Base-by-base conservation (phyloP, 495 filamentous ascomycete species). In the Penicillium goetzii region DNA sequence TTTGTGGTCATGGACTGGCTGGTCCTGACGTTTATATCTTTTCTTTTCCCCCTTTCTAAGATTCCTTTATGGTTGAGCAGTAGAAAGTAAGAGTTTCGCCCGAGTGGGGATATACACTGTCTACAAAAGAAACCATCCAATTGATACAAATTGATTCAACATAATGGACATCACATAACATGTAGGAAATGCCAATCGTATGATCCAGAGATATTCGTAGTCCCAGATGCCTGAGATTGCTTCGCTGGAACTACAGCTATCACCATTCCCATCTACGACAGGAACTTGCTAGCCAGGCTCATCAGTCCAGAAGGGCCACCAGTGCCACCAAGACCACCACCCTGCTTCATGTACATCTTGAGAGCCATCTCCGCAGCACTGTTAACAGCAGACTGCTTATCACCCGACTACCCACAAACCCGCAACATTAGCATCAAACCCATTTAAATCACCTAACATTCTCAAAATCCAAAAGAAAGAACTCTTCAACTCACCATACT, bases 311-410 rank as follows among this genome's bases (percentile, higher is more conserved):
- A 59, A 30, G 77, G 71, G 45, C 82, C 80, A 26, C 83, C 81
- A 50, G 78, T 78, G 0, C 80, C 78, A 26, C 77, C 75, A 23
- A 75, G 68, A 58, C 82, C 80, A 69, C 82, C 80, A 62, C 82
- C 80, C 64, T 84, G 68, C 78, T 88, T 86, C 78, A 88, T 75
- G 66, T 88, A 90, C 84, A 90, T 85, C 82, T 90, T 89, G 59
- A 89, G 64, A 14, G 88, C 88, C 79, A 86, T 84, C 76, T 89
- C 79, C 0, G 83, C 88, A 9, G 88, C 88, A 52, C 70, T 67
- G 59, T 82, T 81, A 32, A 90, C 69, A 54, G 85, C 88, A 59
- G 81, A 81, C 71, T 90, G 84, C 77, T 90, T 89, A 53, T 82
- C 82, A 2, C 83, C 80, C 15, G 70, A 59, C 79, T 81, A 66